Evolutionary conservation across 1,284 basidiomycete species (phyloP).

Genomic region (Ceratobasidium sp.): DNA sequence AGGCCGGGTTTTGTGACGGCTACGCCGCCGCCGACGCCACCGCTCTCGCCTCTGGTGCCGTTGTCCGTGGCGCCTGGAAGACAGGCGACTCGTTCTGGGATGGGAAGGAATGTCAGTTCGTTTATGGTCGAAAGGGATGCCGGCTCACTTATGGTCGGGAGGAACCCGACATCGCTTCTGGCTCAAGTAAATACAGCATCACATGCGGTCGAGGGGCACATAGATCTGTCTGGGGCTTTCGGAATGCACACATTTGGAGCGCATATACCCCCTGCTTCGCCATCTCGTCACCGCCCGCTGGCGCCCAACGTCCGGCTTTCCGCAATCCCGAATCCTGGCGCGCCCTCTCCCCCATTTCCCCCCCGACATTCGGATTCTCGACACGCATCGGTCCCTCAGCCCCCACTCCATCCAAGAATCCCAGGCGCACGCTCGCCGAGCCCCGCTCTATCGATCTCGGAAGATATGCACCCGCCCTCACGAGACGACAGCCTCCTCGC

Average conservation of each 20-base stretch:
- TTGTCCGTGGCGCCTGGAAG: no score
- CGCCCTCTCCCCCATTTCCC: not conserved
- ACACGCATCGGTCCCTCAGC: not conserved
- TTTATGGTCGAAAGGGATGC: no score
- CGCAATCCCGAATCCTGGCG: not conserved
- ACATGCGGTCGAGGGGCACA: no score
- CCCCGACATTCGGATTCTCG: not conserved
- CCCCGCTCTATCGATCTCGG: not conserved
- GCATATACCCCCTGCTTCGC: no score
- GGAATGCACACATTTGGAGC: no score
- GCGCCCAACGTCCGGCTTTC: conserved; percentile 6
- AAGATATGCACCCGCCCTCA: conserved; percentile 5
- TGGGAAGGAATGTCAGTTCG: no score
- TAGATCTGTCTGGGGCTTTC: no score
- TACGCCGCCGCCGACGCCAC: conserved; percentile 11
- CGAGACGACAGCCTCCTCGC: conserved; percentile 25
- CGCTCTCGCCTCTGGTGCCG: not conserved
- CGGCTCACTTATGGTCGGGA: no score
- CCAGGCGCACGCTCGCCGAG: not conserved
- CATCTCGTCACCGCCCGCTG: not conserved
- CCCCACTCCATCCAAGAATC: not conserved
- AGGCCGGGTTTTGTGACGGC: not conserved
- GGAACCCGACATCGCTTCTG: no score
- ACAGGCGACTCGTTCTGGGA: no score
- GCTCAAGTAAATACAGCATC: no score